Percentiles rank a stretch among this genome's conserved stretches.
phyloP scores from a whole-genome alignment of 164 flowering plant species.

The Kalanchoe fedtschenkoi region DNA sequence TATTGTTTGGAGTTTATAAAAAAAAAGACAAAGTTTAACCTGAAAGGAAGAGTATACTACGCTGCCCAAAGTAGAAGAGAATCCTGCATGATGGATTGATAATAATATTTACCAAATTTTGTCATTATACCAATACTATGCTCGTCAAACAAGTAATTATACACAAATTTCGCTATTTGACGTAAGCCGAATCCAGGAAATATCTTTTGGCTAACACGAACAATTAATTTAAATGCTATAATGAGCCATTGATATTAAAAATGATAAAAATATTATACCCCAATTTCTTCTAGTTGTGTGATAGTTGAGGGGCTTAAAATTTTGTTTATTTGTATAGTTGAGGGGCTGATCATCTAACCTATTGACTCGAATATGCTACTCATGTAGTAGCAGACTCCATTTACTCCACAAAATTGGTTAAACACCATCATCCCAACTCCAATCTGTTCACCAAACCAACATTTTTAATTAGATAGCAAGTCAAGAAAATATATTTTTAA shows the following conservation, averaged over 20 bases:
- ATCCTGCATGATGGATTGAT: conserved; percentile 19
- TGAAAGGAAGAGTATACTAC: conserved; percentile 30
- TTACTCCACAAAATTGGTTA: neutral
- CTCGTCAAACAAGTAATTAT: too few relatives aligned
- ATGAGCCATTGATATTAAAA: neutral
- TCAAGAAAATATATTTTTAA: too few relatives aligned
- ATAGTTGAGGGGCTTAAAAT: too few relatives aligned
- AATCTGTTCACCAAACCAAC: neutral
- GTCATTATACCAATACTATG: too few relatives aligned
- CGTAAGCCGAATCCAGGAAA: too few relatives aligned
- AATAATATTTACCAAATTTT: neutral
- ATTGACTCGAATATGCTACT: neutral
- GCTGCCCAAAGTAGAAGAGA: conserved; percentile 26
- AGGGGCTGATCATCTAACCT: neutral
- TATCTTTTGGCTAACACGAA: neutral
- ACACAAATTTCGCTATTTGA: too few relatives aligned
- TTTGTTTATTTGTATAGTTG: too few relatives aligned
- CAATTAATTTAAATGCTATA: too few relatives aligned
- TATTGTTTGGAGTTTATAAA: neutral
- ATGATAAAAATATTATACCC: too few relatives aligned
- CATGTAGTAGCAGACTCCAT: neutral
- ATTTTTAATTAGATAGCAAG: too few relatives aligned
- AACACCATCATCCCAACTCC: conserved; percentile 1
- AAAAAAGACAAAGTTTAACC: too few relatives aligned
- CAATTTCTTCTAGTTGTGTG: neutral